Evolutionary conservation across 192 early-diverging fungal species (phyloP), one percentile per base, ranked within the genome.

Genomic region (Dissophora ornata): DNA sequence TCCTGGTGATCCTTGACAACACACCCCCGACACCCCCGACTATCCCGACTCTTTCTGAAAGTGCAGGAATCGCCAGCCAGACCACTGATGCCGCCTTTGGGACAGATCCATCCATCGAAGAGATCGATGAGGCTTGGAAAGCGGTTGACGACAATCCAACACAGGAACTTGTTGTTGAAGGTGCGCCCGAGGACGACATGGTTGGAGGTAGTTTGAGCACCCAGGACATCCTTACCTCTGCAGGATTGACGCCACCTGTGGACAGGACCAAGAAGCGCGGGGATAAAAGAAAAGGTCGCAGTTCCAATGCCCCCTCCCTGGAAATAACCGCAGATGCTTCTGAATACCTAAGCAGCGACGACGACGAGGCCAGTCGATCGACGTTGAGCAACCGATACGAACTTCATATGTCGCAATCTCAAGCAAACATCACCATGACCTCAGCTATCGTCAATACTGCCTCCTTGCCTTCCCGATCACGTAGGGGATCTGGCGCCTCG

Each of bases 311-410:
- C 29, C 3, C 29, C 19, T 24, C 24, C 18, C 15, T 21, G 54
- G 53, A 26, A 16, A 16, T 3, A 29, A 33, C 19, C 11, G 21
- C 18, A 54, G 10, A 10, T 42, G 28, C 24, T 11, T 32, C 4
- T n/a, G 58, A 62, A 32, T 54, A 47, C 26, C 41, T 60, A 18
- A 62, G 44, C 34, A 70, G 68, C 19, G 68, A 70, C 21, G 36
- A 38, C 0, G 68, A 70, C 12, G 59, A 49, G 5, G 58, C 42
- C 18, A 56, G 44, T 21, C 38, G 51, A 45, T 56, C 59, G 19
- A 53, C 28, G 7, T 2, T 53, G 7, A 41, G 15, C 11, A 24
- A 30, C 28, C 25, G 28, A 13, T 13, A 62, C 12, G 42, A 57
- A 18, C 68, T 70, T 40, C 21, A 70, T 21, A 53, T 69, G 6